Conservation (phyloP, 1,284 basidiomycete genomes). For the Fomitopsis schrenkii region DNA sequence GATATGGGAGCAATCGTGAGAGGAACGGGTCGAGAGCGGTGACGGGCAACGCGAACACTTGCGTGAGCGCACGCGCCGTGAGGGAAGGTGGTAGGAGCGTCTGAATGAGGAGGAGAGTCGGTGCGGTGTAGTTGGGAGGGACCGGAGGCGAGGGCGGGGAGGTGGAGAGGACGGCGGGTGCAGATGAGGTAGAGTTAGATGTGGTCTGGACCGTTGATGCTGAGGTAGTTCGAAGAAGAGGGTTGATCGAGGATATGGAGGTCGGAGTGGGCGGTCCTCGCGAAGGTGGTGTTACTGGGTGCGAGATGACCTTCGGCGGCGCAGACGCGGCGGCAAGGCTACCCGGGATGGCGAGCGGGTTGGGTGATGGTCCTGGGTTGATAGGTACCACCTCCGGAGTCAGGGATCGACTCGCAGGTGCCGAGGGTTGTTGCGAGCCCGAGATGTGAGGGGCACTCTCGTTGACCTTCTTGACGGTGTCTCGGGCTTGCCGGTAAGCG, state of each 20-base stretch:
- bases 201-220: conserved; percentile 12
- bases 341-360: conserved; percentile 1
- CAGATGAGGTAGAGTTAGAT: conserved; percentile 6
- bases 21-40: conserved; percentile 26
- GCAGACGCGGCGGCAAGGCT: not conserved
- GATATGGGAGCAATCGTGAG: conserved; percentile 56
- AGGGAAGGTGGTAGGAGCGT: conserved; percentile 16
- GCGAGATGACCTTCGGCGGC: not conserved
- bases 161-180: conserved; percentile 8
- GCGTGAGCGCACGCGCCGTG: conserved; percentile 23
- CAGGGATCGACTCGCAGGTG: conserved; percentile 2
- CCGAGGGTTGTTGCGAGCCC: conserved; percentile 10
- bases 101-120: conserved; percentile 16
- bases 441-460: conserved; percentile 27
- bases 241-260: conserved; percentile 3
- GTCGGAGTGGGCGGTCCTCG: conserved; percentile 3
- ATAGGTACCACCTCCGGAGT: not conserved
- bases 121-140: conserved; percentile 18
- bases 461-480: conserved; percentile 65
- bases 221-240: conserved; percentile 10
- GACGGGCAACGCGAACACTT: conserved; percentile 25
- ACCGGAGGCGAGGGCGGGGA: conserved; percentile 9
- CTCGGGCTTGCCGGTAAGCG: conserved; percentile 59
- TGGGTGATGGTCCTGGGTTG: not conserved
- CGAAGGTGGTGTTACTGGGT: conserved; percentile 2